Conservation (phyloP, 2,329 filamentous ascomycete species). For the Sclerotinia sclerotiorum region DNA sequence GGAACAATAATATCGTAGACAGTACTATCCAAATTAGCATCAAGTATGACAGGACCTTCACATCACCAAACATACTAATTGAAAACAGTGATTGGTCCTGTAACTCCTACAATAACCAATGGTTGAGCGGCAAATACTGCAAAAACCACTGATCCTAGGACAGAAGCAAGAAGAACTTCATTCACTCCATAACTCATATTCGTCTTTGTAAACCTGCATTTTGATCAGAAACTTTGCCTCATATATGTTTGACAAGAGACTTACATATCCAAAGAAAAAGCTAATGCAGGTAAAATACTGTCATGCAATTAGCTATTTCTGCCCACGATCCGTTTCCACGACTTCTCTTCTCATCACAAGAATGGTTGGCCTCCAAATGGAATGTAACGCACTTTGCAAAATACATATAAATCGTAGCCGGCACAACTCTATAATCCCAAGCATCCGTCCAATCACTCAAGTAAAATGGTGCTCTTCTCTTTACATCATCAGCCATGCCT, state of each 20-base stretch:
- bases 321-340: background rate
- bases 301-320: slow-evolving; percentile 10
- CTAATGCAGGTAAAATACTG: slow-evolving; percentile 82
- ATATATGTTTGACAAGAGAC: slow-evolving; percentile 11
- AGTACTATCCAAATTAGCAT: slow-evolving; percentile 58
- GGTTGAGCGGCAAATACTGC: slow-evolving; percentile 78
- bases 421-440: slow-evolving; percentile 86
- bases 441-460: slow-evolving; percentile 81
- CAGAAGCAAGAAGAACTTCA: slow-evolving; percentile 83
- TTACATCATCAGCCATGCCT: slow-evolving; percentile 78
- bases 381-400: slow-evolving; percentile 71
- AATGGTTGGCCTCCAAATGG: background rate
- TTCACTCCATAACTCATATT: slow-evolving; percentile 84
- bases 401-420: slow-evolving; percentile 90
- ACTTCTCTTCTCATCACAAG: background rate
- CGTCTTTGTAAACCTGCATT: slow-evolving; percentile 72
- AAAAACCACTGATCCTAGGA: slow-evolving; percentile 80
- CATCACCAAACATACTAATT: slow-evolving; percentile 62
- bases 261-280: slow-evolving; percentile 85
- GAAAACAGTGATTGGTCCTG: slow-evolving; percentile 88
- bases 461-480: slow-evolving; percentile 73
- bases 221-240: slow-evolving; percentile 2
- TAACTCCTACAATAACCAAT: slow-evolving; percentile 87
- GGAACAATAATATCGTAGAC: slow-evolving; percentile 85
- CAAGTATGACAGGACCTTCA: background rate